phyloP scores from a whole-genome alignment of 2,329 filamentous ascomycete species.

The Talaromyces pinophilus region DNA sequence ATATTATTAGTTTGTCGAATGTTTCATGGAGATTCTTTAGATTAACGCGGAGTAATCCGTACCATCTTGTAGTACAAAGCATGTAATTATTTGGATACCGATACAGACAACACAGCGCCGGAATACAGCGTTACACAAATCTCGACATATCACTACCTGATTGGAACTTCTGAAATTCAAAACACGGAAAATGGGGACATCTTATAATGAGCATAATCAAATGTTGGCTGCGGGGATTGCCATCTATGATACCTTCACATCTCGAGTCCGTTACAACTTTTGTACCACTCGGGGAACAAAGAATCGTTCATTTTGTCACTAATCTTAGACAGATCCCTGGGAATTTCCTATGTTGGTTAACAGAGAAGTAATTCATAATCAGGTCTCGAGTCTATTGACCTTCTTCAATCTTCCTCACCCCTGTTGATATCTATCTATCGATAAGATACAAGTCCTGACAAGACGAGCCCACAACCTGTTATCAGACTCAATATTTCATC shows the following conservation, averaged over 20 bases:
- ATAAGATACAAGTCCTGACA: background rate
- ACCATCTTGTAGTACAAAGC: background rate
- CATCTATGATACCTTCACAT: background rate
- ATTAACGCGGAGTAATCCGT: background rate
- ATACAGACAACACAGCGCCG: background rate
- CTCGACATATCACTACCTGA: background rate
- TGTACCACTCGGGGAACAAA: background rate
- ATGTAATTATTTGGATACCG: background rate
- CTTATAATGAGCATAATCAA: background rate
- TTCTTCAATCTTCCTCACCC: background rate
- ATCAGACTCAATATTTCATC: background rate
- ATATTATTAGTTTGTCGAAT: background rate
- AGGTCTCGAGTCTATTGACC: too few species aligned
- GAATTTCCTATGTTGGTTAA: background rate
- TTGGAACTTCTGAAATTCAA: background rate
- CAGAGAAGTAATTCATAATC: background rate
- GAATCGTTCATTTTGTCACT: background rate
- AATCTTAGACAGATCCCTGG: background rate
- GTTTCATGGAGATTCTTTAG: background rate
- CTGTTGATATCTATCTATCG: background rate
- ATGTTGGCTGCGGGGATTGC: background rate
- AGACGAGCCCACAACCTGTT: background rate
- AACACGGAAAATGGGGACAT: background rate
- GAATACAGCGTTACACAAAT: conserved; percentile 6
- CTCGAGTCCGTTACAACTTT: background rate